These are phyloP conservation scores for Phoma sp. DNA, from an alignment of 2,329 filamentous ascomycete species.

Conservation along the genomic window DNA sequence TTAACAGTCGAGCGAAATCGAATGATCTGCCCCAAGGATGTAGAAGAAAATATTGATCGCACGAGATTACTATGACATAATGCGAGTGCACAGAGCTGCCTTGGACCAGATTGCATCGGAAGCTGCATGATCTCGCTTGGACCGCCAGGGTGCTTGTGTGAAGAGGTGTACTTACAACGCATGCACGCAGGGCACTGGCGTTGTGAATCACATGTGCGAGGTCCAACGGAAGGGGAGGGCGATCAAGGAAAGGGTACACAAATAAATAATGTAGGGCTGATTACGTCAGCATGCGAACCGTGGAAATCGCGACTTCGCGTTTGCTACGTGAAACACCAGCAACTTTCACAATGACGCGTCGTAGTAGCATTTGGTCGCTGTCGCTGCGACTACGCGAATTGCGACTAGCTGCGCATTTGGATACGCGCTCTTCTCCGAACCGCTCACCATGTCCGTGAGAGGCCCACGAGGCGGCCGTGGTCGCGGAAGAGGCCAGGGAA, in stretches of 20 bases:
- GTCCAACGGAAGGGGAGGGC: background rate
- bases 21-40: slow-evolving; percentile 11
- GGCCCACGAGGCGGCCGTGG: slow-evolving; percentile 21
- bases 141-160: no score
- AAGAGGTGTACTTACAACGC: no score
- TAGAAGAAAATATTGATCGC: background rate
- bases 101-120: background rate
- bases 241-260: background rate
- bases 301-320: background rate
- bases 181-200: background rate
- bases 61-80: slow-evolving; percentile 10
- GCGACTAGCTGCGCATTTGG: background rate
- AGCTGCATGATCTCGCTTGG: background rate
- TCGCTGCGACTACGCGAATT: background rate
- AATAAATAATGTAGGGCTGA: background rate
- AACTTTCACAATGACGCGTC: slow-evolving; percentile 19
- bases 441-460: slow-evolving; percentile 32
- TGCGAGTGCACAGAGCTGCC: slow-evolving; percentile 1
- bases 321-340: background rate
- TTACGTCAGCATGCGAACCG: slow-evolving; percentile 9
- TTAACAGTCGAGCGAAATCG: background rate
- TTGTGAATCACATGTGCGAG: background rate
- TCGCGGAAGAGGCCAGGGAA: slow-evolving; percentile 27
- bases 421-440: background rate
- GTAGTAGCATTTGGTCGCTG: slow-evolving; percentile 7